Conservation (phyloP, 2,329 filamentous ascomycete species). For the Colletotrichum echinochloae region DNA sequence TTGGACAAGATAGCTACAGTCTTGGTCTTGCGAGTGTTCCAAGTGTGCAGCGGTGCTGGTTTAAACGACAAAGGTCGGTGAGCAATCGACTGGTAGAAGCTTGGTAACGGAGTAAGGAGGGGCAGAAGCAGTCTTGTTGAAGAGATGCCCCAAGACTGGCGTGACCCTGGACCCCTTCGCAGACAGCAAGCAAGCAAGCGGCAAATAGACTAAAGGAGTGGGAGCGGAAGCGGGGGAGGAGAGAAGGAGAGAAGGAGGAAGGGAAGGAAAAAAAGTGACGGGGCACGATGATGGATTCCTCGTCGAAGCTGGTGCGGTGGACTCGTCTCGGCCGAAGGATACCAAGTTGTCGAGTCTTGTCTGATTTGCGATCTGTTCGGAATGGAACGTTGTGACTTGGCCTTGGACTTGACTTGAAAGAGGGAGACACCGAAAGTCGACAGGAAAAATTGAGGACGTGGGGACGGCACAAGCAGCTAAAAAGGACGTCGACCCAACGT, state of each 20-base stretch:
- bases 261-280: background rate
- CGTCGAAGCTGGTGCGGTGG: slow-evolving; percentile 8
- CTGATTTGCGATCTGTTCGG: slow-evolving; percentile 22
- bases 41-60: background rate
- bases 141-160: slow-evolving; percentile 25
- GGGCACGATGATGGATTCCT: slow-evolving; percentile 7
- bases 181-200: slow-evolving; percentile 17
- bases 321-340: slow-evolving; percentile 23
- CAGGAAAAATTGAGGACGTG: slow-evolving; percentile 41
- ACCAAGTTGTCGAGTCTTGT: slow-evolving; percentile 29
- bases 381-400: slow-evolving; percentile 29
- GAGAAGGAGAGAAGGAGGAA: background rate
- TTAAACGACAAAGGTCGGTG: slow-evolving; percentile 6
- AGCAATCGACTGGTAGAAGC: slow-evolving; percentile 13
- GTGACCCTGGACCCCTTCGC: slow-evolving; percentile 28
- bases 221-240: background rate
- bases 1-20: slow-evolving; percentile 23
- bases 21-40: slow-evolving; percentile 12
- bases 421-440: slow-evolving; percentile 33
- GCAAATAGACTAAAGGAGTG: slow-evolving; percentile 27
- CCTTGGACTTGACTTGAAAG: slow-evolving; percentile 32
- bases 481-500: slow-evolving; percentile 40
- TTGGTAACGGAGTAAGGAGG: slow-evolving; percentile 29
- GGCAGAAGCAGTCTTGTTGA: slow-evolving; percentile 14
- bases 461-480: slow-evolving; percentile 38